Evolutionary conservation across 31 red algal species (phyloP).

Genomic region (Asparagopsis taxiformis): DNA sequence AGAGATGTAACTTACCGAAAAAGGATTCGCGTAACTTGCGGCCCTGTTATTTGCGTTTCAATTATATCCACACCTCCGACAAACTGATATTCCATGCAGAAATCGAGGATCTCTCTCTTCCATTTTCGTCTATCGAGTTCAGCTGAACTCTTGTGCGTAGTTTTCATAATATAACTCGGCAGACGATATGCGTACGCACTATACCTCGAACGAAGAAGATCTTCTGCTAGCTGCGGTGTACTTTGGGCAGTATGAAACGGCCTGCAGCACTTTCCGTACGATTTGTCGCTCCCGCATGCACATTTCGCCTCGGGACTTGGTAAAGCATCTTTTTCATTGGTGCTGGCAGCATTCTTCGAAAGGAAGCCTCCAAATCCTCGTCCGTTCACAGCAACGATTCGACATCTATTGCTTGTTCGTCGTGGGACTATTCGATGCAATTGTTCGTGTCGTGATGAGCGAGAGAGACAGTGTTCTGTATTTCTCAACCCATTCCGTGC

Average conservation of each 20-base stretch:
- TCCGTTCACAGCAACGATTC: conserved; percentile 11
- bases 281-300: conserved; percentile 76
- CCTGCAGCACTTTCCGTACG: conserved; percentile 87
- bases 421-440: too few species aligned
- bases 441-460: too few species aligned
- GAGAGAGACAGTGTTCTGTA: too few species aligned
- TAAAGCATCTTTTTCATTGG: conserved; percentile 35
- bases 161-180: conserved; percentile 96
- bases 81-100: conserved; percentile 92
- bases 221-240: conserved; percentile 65
- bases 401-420: not conserved
- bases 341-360: conserved; percentile 8
- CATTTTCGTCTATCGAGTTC: conserved; percentile 85
- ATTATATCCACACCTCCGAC: conserved; percentile 84
- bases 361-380: conserved; percentile 57
- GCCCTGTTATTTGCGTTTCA: conserved; percentile 77
- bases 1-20: conserved; percentile 69
- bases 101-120: conserved; percentile 93
- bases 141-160: conserved; percentile 70
- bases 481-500: not conserved
- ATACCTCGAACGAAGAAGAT: conserved; percentile 86
- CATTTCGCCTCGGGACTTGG: conserved; percentile 56
- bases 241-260: conserved; percentile 76
- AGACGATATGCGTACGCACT: conserved; percentile 81
- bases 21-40: conserved; percentile 80